Conservation (phyloP, 2,329 filamentous ascomycete genomes). For the Neonectria neomacrospora region DNA sequence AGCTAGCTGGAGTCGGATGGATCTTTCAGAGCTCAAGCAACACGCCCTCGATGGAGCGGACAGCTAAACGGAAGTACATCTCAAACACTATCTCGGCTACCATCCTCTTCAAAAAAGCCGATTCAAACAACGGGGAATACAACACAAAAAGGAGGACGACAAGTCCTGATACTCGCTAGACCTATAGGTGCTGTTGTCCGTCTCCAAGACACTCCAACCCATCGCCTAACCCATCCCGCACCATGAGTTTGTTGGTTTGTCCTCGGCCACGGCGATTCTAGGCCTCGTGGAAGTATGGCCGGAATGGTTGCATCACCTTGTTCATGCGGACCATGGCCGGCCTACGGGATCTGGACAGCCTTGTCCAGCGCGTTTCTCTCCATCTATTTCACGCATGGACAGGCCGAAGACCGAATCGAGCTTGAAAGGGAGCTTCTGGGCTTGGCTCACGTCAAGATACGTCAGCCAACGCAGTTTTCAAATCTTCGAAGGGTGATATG, state of each 20-base stretch:
- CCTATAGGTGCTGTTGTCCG: constrained; percentile 7
- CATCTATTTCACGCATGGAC: neutral
- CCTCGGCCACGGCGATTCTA: constrained; percentile 18
- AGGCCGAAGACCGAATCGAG: neutral
- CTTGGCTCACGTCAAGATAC: neutral
- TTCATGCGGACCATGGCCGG: constrained; percentile 16
- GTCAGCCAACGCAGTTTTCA: neutral
- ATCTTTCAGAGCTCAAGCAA: no score
- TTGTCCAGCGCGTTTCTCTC: constrained; percentile 6
- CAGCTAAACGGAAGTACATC: no score
- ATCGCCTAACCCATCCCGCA: constrained; percentile 12
- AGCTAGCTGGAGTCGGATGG: neutral
- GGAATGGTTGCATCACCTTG: constrained; percentile 3
- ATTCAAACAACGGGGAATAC: neutral
- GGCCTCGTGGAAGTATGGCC: neutral
- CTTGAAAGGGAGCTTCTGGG: neutral
- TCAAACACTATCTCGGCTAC: no score
- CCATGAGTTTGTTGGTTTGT: constrained; percentile 28
- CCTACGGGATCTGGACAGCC: constrained; percentile 4
- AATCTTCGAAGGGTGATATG: neutral
- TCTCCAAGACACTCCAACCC: neutral
- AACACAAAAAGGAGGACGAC: neutral
- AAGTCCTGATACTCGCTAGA: constrained; percentile 9
- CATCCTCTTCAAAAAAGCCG: no score
- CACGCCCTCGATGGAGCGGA: no score